Evolutionary conservation across 805 yeast genomes (phyloP).

Genomic region (Lachancea meyersii): DNA sequence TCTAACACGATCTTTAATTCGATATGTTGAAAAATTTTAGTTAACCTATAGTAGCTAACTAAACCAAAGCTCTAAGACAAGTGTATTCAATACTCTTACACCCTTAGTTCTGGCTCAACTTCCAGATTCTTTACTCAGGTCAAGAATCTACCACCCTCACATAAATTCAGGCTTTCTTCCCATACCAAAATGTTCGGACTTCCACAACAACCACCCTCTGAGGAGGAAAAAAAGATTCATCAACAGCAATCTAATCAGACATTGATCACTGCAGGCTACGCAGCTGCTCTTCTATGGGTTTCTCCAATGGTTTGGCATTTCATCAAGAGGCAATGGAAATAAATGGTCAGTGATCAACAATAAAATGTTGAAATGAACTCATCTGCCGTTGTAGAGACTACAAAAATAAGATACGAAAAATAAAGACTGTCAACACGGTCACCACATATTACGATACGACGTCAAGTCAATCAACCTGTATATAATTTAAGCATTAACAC

Average conservation of each 20-base stretch:
- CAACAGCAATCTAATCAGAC: slow-evolving; percentile 57
- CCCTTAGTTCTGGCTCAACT: too few relatives aligned
- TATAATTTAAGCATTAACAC: background rate
- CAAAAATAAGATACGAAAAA: background rate
- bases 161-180: background rate
- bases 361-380: background rate
- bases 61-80: too few relatives aligned
- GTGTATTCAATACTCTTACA: too few relatives aligned
- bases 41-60: too few relatives aligned
- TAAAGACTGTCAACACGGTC: background rate
- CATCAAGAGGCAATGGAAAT: slow-evolving; percentile 33
- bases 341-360: slow-evolving; percentile 3
- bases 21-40: too few relatives aligned
- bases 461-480: background rate
- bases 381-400: background rate
- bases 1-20: too few relatives aligned
- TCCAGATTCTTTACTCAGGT: too few relatives aligned
- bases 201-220: slow-evolving; percentile 49
- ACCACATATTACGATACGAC: background rate
- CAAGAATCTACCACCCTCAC: too few relatives aligned
- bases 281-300: slow-evolving; percentile 59
- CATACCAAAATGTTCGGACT: slow-evolving; percentile 37
- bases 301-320: slow-evolving; percentile 32
- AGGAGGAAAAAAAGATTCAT: slow-evolving; percentile 62
- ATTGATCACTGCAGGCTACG: slow-evolving; percentile 50